Conservation (phyloP, 345 rosid species). For the Rhodamnia rubescens region DNA sequence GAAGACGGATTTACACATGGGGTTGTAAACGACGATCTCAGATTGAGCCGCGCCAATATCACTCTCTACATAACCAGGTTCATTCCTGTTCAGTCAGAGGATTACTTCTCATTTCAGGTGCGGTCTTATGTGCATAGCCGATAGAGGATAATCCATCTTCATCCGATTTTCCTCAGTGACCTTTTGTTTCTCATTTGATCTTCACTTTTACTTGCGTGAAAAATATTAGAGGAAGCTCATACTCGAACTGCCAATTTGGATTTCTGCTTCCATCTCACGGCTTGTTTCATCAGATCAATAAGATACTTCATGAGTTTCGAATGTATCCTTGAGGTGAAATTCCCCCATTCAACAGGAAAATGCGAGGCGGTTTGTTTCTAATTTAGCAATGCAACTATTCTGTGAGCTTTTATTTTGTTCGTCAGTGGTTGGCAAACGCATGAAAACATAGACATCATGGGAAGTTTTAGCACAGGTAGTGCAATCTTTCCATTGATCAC, state of each 20-base stretch:
- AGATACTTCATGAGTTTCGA: not conserved
- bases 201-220: not conserved
- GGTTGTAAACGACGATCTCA: constrained; percentile 61
- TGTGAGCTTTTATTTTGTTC: not conserved
- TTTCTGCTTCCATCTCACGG: not conserved
- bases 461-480: not conserved
- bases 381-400: not conserved
- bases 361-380: not conserved
- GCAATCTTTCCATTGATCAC: not conserved
- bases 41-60: constrained; percentile 99
- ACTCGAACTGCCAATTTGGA: not conserved
- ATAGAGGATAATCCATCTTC: not conserved
- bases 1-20: constrained; percentile 60
- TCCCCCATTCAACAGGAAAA: not conserved
- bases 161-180: not conserved
- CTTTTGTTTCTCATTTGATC: not conserved
- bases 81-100: not conserved
- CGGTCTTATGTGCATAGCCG: not conserved
- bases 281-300: not conserved
- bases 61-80: constrained; percentile 18
- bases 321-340: not conserved
- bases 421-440: not conserved
- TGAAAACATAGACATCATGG: not conserved
- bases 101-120: not conserved
- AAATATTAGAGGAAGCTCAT: not conserved